These are phyloP conservation scores for Globisporangium cylindrosporum DNA, from an alignment of 352 stramenopile genomes.

Conservation along the genomic window DNA sequence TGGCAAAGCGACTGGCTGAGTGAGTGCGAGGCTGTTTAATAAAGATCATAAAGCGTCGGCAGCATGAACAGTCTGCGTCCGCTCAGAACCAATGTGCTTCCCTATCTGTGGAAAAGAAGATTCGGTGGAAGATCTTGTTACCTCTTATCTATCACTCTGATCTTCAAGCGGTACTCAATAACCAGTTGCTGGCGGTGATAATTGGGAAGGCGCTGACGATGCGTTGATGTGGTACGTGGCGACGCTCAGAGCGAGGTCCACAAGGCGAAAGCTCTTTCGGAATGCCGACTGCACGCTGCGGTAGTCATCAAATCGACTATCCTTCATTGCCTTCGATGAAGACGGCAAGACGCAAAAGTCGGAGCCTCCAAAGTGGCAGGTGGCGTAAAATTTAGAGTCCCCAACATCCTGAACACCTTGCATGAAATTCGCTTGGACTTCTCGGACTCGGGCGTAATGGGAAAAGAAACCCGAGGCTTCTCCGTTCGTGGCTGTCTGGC, in stretches of 20 bases:
- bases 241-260: conserved; percentile 14
- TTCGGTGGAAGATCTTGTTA: not conserved
- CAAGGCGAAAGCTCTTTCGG: conserved; percentile 5
- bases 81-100: not conserved
- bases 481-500: not conserved
- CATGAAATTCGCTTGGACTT: conserved; percentile 9
- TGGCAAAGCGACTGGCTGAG: not conserved
- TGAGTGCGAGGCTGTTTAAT: not conserved
- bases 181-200: not conserved
- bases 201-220: not conserved
- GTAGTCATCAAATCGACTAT: conserved; percentile 11
- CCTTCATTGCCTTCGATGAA: not conserved
- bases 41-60: not conserved
- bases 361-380: conserved; percentile 8
- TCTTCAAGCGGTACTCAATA: not conserved
- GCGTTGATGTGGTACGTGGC: conserved; percentile 11
- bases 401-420: conserved; percentile 6
- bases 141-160: not conserved
- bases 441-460: not conserved
- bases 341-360: conserved; percentile 9
- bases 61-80: not conserved
- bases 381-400: conserved; percentile 12
- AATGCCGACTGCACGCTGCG: conserved; percentile 9
- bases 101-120: not conserved
- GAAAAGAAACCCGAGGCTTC: not conserved